Evolutionary conservation across 208 protist genomes (phyloP).

Genomic region (Leishmania tropica): DNA sequence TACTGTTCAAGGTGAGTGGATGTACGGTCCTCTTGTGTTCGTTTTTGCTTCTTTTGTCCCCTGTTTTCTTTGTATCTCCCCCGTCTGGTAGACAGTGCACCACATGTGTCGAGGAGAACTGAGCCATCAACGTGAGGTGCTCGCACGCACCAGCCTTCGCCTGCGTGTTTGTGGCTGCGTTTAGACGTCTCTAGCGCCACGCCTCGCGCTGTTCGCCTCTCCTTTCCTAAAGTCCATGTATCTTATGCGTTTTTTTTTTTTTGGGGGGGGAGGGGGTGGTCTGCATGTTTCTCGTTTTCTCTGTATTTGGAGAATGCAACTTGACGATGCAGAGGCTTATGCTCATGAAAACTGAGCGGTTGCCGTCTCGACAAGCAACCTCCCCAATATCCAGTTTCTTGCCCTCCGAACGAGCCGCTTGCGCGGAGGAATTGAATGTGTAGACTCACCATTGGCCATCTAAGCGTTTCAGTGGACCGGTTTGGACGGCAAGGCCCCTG

Average conservation of each 20-base stretch:
- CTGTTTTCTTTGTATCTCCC: not conserved
- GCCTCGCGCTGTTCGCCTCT: not conserved
- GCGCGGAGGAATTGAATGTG: not conserved
- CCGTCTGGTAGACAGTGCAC: not conserved
- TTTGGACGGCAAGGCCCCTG: not conserved
- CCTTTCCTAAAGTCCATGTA: not conserved
- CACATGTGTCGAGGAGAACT: not conserved
- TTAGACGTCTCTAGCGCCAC: not conserved
- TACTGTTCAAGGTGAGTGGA: not conserved
- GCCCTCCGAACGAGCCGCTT: not conserved
- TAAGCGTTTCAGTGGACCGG: not conserved
- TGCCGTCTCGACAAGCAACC: not conserved
- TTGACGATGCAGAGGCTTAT: not conserved
- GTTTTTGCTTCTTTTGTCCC: not conserved
- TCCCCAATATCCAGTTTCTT: not conserved
- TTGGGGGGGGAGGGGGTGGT: no score
- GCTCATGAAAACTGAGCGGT: not conserved
- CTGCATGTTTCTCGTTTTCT: not conserved
- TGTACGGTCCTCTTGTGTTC: not conserved
- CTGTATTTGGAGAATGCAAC: not conserved
- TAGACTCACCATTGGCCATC: not conserved
- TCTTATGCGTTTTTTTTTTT: not conserved
- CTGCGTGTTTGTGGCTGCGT: not conserved
- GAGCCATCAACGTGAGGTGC: not conserved
- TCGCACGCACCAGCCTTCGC: not conserved